Evolutionary conservation across 805 yeast genomes (phyloP), one percentile per base, ranked within the genome.

Genomic region (Saccharomycopsis sp.): DNA sequence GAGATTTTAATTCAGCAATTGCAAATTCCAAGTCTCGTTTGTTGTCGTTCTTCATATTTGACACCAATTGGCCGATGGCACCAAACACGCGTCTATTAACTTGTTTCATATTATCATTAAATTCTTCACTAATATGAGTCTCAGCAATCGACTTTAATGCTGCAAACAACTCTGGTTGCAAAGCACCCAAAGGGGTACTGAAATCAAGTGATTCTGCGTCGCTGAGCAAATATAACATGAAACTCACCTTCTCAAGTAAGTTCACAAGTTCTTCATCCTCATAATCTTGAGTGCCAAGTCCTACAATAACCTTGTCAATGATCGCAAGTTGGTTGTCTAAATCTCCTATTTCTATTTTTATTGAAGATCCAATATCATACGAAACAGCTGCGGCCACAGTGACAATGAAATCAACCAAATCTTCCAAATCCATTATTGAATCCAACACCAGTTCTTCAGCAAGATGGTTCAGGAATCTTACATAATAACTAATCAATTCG

Each of bases 1-100:
- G 14, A 2, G 21, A 6, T 13, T 16, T 13, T 6, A 41, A 21
- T 14, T 14, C 22, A 11, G 5, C 3, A 4, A 39, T 13, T 17
- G 45, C 50, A 19, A 42, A 37, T 1, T 32, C 11, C 9, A 38
- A 19, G 32, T 40, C 43, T 7, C 35, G 9, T n/a, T 28, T 16
- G 26, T 41, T 49, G 27, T 42, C 44, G 22, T 33, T 28, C 9
- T 36, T 14, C 5, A 17, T 17, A 17, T 39, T 34, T 1, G 50
- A 45, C 13, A 48, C 45, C 13, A 49, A 34, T 28, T 45, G 40
- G 5, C 52, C 52, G 8, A 45, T 29, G 13, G 26, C 42, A 13
- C 35, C 50, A 37, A 45, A 49, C 17, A 45, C 29, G n/a, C 40
- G 14, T 26, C 52, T 26, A 33, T 46, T 36, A 5, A 42, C 24